Evolutionary conservation across 257 asterid genomes (phyloP).

Genomic region (Salvia rosmarinus): DNA sequence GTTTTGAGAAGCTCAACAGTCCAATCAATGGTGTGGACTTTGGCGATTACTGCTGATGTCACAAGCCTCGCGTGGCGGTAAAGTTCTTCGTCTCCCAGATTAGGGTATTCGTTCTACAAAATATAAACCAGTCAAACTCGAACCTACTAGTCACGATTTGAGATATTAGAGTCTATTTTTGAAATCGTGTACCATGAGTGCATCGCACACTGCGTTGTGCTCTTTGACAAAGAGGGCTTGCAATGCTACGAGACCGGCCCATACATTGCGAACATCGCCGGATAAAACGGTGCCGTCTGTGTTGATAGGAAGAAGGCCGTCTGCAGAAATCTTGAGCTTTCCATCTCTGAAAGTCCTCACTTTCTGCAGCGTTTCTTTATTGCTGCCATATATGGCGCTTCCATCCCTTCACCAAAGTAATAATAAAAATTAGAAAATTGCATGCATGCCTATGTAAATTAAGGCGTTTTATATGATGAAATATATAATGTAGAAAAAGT

Average conservation of each 20-base stretch:
- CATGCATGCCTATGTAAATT: too few species aligned
- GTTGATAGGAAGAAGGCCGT: constrained; percentile 56
- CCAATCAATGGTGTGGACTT: constrained; percentile 81
- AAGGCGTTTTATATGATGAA: too few species aligned
- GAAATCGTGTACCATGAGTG: constrained; percentile 61
- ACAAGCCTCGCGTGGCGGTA: constrained; percentile 61
- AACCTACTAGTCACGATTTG: too few species aligned
- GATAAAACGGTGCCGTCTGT: constrained; percentile 46
- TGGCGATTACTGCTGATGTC: constrained; percentile 69
- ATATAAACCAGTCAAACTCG: too few species aligned
- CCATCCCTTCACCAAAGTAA: constrained; percentile 71
- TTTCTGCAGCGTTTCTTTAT: constrained; percentile 36
- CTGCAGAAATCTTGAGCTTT: constrained; percentile 50
- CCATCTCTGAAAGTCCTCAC: constrained; percentile 62
- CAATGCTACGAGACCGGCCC: constrained; percentile 62
- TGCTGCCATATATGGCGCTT: constrained; percentile 63
- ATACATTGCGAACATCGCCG: constrained; percentile 64
- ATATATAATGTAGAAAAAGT: too few species aligned
- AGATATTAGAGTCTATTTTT: too few species aligned
- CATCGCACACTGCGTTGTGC: constrained; percentile 66
- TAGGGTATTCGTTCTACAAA: constrained; percentile 51
- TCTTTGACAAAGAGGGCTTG: constrained; percentile 67
- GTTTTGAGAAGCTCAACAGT: constrained; percentile 70
- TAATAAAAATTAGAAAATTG: too few species aligned
- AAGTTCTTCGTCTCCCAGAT: constrained; percentile 50